These are phyloP conservation scores for Lactarius quietus DNA, from an alignment of 768 basidiomycete species.

Conservation along the genomic window DNA sequence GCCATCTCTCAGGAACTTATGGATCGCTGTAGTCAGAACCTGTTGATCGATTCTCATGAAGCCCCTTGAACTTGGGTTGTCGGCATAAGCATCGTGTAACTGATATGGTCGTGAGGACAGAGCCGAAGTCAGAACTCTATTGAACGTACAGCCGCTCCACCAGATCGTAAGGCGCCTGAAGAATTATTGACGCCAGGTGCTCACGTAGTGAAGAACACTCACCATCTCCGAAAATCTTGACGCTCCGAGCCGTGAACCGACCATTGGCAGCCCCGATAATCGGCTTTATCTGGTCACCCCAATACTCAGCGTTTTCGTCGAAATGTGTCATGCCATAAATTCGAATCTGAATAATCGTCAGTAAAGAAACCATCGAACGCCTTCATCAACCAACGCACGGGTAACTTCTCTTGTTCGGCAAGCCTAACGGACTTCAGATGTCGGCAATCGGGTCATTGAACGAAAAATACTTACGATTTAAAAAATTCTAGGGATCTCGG, in stretches of 20 bases:
- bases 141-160: conserved; percentile 73
- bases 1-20: conserved; percentile 68
- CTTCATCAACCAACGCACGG: conserved; percentile 41
- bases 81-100: conserved; percentile 80
- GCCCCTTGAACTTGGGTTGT: conserved; percentile 71
- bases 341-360: conserved; percentile 49
- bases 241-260: conserved; percentile 65
- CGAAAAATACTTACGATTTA: conserved; percentile 44
- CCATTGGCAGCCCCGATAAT: conserved; percentile 56
- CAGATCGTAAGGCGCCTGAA: conserved; percentile 79
- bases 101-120: conserved; percentile 31
- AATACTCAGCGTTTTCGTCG: conserved; percentile 63
- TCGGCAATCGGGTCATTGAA: conserved; percentile 11
- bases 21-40: conserved; percentile 58
- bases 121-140: not conserved
- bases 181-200: conserved; percentile 3
- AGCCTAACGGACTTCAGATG: conserved; percentile 43
- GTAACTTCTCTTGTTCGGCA: conserved; percentile 55
- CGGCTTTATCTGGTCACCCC: conserved; percentile 61
- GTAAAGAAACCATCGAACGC: not conserved
- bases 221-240: conserved; percentile 80
- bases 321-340: conserved; percentile 77
- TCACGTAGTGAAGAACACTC: conserved; percentile 18
- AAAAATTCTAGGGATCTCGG: conserved; percentile 73
- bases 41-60: conserved; percentile 71